Conservation (phyloP, 129 eudicot genomes). For the Lonicera japonica region DNA sequence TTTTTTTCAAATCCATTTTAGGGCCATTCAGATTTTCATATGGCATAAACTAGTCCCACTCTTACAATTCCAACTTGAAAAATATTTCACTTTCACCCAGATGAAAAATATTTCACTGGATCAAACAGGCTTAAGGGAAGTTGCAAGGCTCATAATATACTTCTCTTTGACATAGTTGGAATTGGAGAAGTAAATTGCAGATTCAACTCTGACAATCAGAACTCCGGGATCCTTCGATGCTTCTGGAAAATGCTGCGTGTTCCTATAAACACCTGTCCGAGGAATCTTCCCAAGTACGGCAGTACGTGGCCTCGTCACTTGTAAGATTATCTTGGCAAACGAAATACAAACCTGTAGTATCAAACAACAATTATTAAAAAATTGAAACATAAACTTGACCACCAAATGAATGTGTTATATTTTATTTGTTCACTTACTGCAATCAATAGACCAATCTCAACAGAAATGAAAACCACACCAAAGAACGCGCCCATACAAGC, state of each 20-base stretch:
- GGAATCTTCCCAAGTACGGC: constrained; percentile 65
- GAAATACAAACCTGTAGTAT: constrained; percentile 45
- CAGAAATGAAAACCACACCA: constrained; percentile 52
- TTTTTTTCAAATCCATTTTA: too few species aligned
- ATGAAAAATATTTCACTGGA: too few species aligned
- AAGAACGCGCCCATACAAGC: constrained; percentile 82
- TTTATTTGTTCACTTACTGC: constrained; percentile 41
- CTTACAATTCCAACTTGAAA: too few species aligned
- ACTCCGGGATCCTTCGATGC: constrained; percentile 59
- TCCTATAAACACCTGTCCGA: constrained; percentile 54
- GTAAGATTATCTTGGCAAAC: constrained; percentile 65
- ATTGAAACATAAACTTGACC: not conserved
- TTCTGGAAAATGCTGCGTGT: constrained; percentile 55
- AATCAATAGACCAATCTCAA: constrained; percentile 63
- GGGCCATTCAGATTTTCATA: too few species aligned
- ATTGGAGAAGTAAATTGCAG: constrained; percentile 71
- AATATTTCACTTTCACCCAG: too few species aligned
- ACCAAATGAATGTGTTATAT: not conserved
- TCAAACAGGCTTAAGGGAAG: too few species aligned
- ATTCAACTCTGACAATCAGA: constrained; percentile 55
- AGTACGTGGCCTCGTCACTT: constrained; percentile 78
- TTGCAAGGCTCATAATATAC: too few species aligned
- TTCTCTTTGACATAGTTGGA: constrained; percentile 64
- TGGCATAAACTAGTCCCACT: too few species aligned
- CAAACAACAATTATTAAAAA: not conserved